A percentile compares a stretch with the other conserved stretches of the same genome.
Evolutionary conservation across 345 rosid genomes (phyloP).

Genomic region (Acer negundo): DNA sequence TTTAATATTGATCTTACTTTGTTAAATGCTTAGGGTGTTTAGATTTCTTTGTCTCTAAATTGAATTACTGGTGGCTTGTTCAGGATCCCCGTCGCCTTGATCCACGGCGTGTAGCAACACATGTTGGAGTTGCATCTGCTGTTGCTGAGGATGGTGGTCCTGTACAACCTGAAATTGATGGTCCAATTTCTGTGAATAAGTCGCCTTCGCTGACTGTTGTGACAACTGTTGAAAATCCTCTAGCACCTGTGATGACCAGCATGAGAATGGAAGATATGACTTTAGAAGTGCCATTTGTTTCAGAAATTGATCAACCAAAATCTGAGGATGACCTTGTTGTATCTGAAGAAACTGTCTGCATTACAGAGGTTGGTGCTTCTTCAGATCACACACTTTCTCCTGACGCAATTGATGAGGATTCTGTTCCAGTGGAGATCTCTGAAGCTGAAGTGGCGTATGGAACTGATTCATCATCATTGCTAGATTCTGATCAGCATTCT

Average conservation of each 20-base stretch:
- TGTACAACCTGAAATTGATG: constrained; percentile 49
- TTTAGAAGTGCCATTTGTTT: constrained; percentile 40
- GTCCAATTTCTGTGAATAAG: constrained; percentile 46
- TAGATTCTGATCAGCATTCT: constrained; percentile 55
- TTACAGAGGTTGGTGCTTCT: constrained; percentile 46
- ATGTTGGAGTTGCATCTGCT: constrained; percentile 47
- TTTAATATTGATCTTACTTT: neutral
- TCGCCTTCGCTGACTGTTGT: constrained; percentile 41
- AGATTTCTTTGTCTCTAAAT: constrained; percentile 16
- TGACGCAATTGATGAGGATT: constrained; percentile 45
- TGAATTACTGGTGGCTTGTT: constrained; percentile 32
- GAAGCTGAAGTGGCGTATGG: constrained; percentile 51
- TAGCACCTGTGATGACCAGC: constrained; percentile 33
- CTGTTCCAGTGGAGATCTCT: constrained; percentile 36
- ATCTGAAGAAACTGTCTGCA: constrained; percentile 43
- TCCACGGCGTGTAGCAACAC: constrained; percentile 66
- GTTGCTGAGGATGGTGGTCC: constrained; percentile 48
- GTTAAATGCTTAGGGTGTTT: neutral
- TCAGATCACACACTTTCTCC: constrained; percentile 53
- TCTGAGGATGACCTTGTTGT: constrained; percentile 44
- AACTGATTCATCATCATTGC: constrained; percentile 36
- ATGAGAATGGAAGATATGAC: constrained; percentile 45
- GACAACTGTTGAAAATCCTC: constrained; percentile 42
- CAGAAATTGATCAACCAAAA: constrained; percentile 45
- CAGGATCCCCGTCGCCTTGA: constrained; percentile 99